Conservation (phyloP, 1,284 basidiomycete species). For the Rhodotorula sp. region DNA sequence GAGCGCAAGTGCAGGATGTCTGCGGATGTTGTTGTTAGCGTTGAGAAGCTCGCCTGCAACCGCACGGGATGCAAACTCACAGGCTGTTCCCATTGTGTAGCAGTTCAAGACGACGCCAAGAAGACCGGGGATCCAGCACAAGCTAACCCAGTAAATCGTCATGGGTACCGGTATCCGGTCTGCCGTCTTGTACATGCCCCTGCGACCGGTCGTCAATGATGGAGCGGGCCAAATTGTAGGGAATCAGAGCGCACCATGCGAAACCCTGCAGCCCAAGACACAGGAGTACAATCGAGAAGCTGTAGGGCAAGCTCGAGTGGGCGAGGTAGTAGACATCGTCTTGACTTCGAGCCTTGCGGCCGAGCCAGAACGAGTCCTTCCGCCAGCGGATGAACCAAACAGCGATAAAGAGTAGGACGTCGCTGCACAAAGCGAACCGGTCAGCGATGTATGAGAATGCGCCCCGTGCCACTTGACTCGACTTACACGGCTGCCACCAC, state of each 20-base stretch:
- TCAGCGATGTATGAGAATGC: not conserved
- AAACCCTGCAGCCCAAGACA: not conserved
- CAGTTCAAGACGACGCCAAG: not conserved
- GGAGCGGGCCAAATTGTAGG: no score
- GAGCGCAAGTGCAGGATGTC: constrained; percentile 3
- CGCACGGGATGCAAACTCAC: not conserved
- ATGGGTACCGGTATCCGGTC: not conserved
- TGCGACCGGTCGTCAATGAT: not conserved
- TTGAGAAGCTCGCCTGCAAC: not conserved
- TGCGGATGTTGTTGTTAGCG: not conserved
- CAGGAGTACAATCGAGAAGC: not conserved
- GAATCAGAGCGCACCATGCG: not conserved
- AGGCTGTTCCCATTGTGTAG: not conserved
- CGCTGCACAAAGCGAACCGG: not conserved
- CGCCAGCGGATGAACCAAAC: constrained; percentile 2
- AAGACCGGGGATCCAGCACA: not conserved
- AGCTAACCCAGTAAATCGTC: not conserved
- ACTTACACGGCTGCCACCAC: not conserved
- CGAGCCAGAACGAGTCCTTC: constrained; percentile 2
- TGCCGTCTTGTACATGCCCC: not conserved
- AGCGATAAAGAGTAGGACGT: not conserved
- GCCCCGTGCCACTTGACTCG: not conserved
- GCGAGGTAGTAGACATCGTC: not conserved
- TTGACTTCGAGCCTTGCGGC: not conserved
- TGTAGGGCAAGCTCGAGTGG: not conserved